These are phyloP conservation scores for Leccinum subspadiceum DNA, from an alignment of 1,284 basidiomycete genomes.

Conservation along the genomic window DNA sequence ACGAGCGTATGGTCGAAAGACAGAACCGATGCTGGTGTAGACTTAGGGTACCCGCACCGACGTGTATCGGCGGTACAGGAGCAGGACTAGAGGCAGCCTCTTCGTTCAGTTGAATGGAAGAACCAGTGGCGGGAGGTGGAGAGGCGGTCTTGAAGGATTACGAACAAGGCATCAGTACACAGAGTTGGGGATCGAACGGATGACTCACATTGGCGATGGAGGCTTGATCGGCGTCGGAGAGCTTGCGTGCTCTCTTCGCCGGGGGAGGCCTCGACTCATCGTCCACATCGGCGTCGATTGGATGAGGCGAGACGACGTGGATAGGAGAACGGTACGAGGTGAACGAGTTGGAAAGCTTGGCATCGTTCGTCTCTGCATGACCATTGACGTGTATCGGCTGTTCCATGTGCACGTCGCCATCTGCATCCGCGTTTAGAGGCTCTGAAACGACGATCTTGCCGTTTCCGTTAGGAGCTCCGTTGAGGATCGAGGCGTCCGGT, in stretches of 20 bases:
- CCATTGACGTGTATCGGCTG: constrained; percentile 38
- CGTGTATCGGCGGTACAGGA: constrained; percentile 38
- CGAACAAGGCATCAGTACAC: constrained; percentile 1
- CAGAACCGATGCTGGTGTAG: constrained; percentile 80
- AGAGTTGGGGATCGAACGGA: constrained; percentile 42
- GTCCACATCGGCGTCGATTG: constrained; percentile 35
- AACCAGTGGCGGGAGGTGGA: constrained; percentile 54
- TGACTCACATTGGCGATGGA: constrained; percentile 63
- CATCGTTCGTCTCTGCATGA: constrained; percentile 25
- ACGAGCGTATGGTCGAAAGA: constrained; percentile 71
- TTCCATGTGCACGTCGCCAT: constrained; percentile 53
- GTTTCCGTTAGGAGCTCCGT: constrained; percentile 17
- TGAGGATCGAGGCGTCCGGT: constrained; percentile 4
- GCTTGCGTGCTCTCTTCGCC: constrained; percentile 60
- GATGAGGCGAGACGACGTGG: constrained; percentile 26
- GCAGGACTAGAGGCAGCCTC: constrained; percentile 37
- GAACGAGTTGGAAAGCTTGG: constrained; percentile 23
- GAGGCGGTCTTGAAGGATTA: constrained; percentile 62
- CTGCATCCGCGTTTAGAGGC: constrained; percentile 20
- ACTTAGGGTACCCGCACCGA: constrained; percentile 47
- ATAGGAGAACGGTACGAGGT: constrained; percentile 43
- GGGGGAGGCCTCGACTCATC: constrained; percentile 65
- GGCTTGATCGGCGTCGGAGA: constrained; percentile 53
- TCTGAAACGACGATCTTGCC: constrained; percentile 23
- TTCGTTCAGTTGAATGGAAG: constrained; percentile 38